Conservation (phyloP, 2,329 filamentous ascomycete genomes). For the Nemania sp. region DNA sequence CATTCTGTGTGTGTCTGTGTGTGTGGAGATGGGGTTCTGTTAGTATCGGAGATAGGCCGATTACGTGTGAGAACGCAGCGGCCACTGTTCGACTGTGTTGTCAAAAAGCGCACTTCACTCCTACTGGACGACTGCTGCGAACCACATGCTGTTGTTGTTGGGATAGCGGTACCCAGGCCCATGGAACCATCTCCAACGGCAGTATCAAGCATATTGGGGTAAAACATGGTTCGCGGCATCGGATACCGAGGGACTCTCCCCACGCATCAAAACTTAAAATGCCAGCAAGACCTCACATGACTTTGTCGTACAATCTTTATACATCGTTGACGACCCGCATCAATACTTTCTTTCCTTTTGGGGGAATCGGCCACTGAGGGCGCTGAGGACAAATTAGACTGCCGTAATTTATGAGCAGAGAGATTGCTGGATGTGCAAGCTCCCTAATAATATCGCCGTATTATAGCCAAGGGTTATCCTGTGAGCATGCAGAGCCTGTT, state of each 20-base stretch:
- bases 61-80: background rate
- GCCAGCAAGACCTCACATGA: no score
- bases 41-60: background rate
- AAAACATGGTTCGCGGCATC: background rate
- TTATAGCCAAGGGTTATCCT: background rate
- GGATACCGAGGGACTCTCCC: background rate
- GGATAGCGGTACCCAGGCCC: background rate
- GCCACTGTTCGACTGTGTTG: background rate
- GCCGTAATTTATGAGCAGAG: background rate
- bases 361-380: background rate
- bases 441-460: background rate
- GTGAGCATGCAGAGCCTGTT: no score
- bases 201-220: background rate
- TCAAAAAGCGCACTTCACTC: background rate
- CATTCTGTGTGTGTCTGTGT: no score
- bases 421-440: background rate
- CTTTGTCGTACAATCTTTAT: no score
- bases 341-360: background rate
- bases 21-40: slow-evolving; percentile 4
- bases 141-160: background rate
- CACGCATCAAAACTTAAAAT: background rate
- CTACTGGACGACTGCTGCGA: background rate
- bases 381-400: background rate
- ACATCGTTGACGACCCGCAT: no score
- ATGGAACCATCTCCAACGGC: background rate